Conservation (phyloP, 106 monocot species). For the Dendrobium nobile region DNA sequence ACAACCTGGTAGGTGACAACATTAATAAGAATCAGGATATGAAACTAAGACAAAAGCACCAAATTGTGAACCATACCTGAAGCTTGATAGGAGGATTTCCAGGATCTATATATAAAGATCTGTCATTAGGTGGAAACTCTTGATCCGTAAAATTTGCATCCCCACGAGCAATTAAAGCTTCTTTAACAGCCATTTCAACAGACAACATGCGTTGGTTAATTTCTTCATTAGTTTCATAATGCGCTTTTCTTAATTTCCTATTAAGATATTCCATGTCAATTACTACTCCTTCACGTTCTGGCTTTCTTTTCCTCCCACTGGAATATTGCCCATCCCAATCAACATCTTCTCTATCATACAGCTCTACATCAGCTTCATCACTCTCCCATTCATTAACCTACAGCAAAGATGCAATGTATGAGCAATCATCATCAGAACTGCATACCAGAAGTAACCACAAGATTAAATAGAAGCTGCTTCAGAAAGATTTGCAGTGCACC, state of each 20-base stretch:
- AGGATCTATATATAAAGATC: slow-evolving; percentile 90
- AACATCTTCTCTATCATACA: slow-evolving; percentile 94
- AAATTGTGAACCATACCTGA: slow-evolving; percentile 38
- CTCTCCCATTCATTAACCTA: slow-evolving; percentile 88
- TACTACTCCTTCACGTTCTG: slow-evolving; percentile 62
- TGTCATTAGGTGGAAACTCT: slow-evolving; percentile 92
- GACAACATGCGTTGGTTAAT: slow-evolving; percentile 84
- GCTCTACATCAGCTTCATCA: slow-evolving; percentile 80
- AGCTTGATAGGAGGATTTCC: slow-evolving; percentile 69
- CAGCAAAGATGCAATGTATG: background rate
- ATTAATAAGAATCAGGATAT: background rate
- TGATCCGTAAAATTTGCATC: slow-evolving; percentile 82
- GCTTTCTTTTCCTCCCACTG: slow-evolving; percentile 86
- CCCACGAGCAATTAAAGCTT: slow-evolving; percentile 70
- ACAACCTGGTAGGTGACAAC: slow-evolving; percentile 55
- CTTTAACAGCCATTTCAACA: slow-evolving; percentile 89
- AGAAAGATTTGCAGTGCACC: background rate
- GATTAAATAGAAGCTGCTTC: background rate
- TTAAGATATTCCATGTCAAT: slow-evolving; percentile 79
- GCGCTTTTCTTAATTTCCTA: slow-evolving; percentile 71
- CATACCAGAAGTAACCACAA: background rate
- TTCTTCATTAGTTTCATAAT: slow-evolving; percentile 80
- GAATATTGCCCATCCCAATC: slow-evolving; percentile 99
- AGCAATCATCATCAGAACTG: background rate
- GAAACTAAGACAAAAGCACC: background rate